Evolutionary conservation across 2,329 filamentous ascomycete species (phyloP).

Genomic region (Septoria linicola): DNA sequence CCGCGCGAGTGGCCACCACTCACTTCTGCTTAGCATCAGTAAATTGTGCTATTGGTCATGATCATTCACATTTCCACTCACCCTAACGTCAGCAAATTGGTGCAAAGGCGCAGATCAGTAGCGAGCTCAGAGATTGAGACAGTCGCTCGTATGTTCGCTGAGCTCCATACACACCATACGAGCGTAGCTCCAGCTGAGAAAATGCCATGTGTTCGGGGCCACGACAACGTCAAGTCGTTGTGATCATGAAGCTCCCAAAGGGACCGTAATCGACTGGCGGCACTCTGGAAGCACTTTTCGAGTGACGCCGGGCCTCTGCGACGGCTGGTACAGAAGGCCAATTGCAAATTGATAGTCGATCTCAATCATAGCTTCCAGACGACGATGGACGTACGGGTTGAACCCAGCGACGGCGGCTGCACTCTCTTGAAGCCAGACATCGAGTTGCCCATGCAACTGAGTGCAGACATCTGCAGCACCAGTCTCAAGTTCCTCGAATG

Average conservation of each 20-base stretch:
- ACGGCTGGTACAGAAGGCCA: conserved; percentile 10
- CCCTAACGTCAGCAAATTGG: conserved; percentile 7
- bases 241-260: neutral
- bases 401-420: neutral
- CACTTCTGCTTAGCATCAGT: neutral
- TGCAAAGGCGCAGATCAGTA: conserved; percentile 4
- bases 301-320: neutral
- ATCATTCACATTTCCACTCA: neutral
- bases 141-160: neutral
- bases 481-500: neutral
- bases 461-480: neutral
- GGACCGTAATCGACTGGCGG: neutral
- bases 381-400: neutral
- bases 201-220: conserved; percentile 6
- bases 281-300: neutral
- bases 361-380: neutral
- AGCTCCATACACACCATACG: conserved; percentile 6
- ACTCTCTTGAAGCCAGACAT: conserved; percentile 3
- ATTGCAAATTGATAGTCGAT: conserved; percentile 10
- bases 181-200: conserved; percentile 6
- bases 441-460: neutral
- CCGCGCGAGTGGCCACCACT: conserved; percentile 11
- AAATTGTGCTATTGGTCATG: too few species aligned
- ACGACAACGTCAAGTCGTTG: neutral
- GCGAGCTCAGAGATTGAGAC: neutral